A percentile compares a stretch with the other conserved stretches of the same genome.
Evolutionary conservation across 345 rosid genomes (phyloP).

Genomic region (Ceriops decandra): DNA sequence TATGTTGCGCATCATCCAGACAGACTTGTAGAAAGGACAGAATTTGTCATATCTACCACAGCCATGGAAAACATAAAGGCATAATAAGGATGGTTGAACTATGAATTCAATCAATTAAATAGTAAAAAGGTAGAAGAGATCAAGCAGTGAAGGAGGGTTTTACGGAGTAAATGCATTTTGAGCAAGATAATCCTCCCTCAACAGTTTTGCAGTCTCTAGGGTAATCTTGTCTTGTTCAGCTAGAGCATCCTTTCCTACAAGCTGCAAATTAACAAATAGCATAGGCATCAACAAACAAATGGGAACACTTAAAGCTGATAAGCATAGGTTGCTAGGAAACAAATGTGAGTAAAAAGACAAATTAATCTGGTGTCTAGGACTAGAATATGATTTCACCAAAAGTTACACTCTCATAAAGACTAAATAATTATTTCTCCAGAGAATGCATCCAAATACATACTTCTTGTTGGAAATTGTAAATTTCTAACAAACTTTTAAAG

Average conservation of each 20-base stretch:
- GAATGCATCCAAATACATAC: neutral
- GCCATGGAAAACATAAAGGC: constrained; percentile 15
- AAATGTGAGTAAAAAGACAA: neutral
- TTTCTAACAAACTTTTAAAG: neutral
- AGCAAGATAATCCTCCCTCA: constrained; percentile 99
- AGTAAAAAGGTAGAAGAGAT: neutral
- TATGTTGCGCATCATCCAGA: constrained; percentile 99
- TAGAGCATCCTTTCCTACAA: constrained; percentile 98
- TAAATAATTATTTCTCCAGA: neutral
- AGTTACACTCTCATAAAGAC: neutral
- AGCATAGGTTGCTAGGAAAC: neutral
- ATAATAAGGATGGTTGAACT: neutral
- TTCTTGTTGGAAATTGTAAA: neutral
- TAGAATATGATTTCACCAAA: neutral
- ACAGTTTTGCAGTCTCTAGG: constrained; percentile 93
- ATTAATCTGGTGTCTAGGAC: neutral
- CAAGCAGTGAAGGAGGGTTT: constrained; percentile 21
- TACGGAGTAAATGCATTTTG: constrained; percentile 99
- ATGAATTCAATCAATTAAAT: neutral
- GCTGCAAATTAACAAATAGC: constrained; percentile 46
- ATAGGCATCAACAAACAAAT: constrained; percentile 10
- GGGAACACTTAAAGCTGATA: neutral
- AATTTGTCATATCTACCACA: constrained; percentile 79
- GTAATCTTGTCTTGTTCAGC: constrained; percentile 97
- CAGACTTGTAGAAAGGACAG: constrained; percentile 99